phyloP scores from a whole-genome alignment of 31 red algal genomes.

The Pterothamnion heteromorphum region DNA sequence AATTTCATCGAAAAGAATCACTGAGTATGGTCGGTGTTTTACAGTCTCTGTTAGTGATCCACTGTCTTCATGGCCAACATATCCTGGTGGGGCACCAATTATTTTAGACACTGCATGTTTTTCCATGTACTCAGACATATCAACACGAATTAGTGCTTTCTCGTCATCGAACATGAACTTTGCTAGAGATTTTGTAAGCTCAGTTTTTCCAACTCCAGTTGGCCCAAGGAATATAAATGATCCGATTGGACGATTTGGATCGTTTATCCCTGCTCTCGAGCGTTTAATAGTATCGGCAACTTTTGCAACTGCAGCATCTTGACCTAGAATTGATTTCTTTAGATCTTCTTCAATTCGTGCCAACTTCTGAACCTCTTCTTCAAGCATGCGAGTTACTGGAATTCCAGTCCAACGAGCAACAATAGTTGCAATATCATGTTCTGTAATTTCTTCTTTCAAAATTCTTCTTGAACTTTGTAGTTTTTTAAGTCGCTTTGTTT shows the following conservation, averaged over 20 bases:
- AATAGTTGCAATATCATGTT: constrained; percentile 93
- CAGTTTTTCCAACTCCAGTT: constrained; percentile 97
- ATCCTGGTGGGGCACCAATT: constrained; percentile 96
- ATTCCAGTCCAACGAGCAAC: constrained; percentile 96
- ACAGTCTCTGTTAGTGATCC: constrained; percentile 97
- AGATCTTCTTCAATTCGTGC: constrained; percentile 71
- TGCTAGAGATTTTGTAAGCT: constrained; percentile 89
- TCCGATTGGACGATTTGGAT: constrained; percentile 84
- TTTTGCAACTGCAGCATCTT: constrained; percentile 79
- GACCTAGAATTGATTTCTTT: constrained; percentile 83
- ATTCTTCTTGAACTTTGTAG: constrained; percentile 47
- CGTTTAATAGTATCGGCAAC: constrained; percentile 93
- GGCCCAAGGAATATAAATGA: constrained; percentile 90
- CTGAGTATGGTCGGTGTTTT: constrained; percentile 82
- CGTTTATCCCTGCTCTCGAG: constrained; percentile 81
- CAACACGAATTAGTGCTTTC: constrained; percentile 83
- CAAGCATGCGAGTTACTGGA: constrained; percentile 82
- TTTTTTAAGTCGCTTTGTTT: constrained; percentile 38
- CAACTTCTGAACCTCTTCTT: constrained; percentile 83
- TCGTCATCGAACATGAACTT: constrained; percentile 91
- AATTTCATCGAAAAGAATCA: constrained; percentile 99
- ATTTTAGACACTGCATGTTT: constrained; percentile 83
- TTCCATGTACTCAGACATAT: constrained; percentile 99
- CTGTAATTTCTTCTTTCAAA: constrained; percentile 87
- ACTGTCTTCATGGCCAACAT: constrained; percentile 97